Evolutionary conservation across 116 monocot genomes (phyloP).

Genomic region (Phalaenopsis hybrid): DNA sequence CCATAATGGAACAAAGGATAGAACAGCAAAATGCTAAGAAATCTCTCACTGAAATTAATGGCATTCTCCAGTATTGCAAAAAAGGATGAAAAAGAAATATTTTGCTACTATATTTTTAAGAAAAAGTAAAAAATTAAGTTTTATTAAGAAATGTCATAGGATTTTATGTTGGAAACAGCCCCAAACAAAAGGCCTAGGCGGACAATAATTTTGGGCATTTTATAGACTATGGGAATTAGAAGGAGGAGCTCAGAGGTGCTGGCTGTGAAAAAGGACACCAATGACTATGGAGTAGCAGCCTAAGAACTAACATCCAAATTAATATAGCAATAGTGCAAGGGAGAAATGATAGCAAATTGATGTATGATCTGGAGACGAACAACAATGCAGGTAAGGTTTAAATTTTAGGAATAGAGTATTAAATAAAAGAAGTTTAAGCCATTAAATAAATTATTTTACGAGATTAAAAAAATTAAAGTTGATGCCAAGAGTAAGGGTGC

Average conservation of each 20-base stretch:
- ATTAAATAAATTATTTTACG: neutral
- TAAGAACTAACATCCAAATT: neutral
- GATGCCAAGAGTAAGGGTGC: neutral
- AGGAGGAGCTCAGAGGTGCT: neutral
- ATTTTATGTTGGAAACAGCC: neutral
- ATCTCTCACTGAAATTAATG: neutral
- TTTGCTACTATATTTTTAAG: neutral
- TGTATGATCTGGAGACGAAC: neutral
- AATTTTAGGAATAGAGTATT: neutral
- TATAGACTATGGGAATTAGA: neutral
- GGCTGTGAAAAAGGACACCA: neutral
- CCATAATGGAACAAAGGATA: neutral
- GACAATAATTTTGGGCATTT: neutral
- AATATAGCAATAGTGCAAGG: neutral
- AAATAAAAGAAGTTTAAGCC: neutral
- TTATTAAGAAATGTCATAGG: neutral
- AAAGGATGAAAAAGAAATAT: neutral
- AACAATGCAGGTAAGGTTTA: neutral
- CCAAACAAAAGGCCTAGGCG: neutral
- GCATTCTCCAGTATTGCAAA: neutral
- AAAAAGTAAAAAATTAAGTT: neutral
- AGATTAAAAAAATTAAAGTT: neutral
- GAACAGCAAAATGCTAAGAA: neutral
- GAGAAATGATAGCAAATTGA: neutral
- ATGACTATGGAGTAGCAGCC: neutral